phyloP scores from a whole-genome alignment of 2,329 filamentous ascomycete genomes.

The Albifimbria verrucaria region DNA sequence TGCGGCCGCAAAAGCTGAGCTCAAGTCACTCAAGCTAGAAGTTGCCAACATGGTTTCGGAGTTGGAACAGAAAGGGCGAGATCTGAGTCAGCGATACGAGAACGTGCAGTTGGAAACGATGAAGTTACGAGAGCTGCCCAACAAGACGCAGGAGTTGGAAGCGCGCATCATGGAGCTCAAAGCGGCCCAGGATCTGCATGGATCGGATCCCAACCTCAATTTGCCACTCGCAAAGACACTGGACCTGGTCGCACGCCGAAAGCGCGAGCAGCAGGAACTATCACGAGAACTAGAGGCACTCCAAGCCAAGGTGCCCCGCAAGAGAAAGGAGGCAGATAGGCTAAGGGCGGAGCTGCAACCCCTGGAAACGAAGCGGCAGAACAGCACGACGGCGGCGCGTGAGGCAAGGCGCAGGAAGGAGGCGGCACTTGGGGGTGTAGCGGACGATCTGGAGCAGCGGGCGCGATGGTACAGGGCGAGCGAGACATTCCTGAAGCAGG shows the following conservation, averaged over 20 bases:
- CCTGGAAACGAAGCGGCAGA: conserved; percentile 64
- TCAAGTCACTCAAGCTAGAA: conserved; percentile 78
- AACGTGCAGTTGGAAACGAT: conserved; percentile 45
- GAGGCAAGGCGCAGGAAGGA: conserved; percentile 70
- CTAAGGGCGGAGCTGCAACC: conserved; percentile 65
- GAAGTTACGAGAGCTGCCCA: conserved; percentile 49
- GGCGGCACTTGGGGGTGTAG: conserved; percentile 59
- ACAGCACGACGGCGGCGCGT: conserved; percentile 62
- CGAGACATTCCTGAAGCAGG: conserved; percentile 60
- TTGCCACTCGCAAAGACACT: conserved; percentile 57
- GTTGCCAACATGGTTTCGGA: conserved; percentile 70
- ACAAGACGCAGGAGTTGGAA: conserved; percentile 46
- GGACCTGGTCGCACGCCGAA: conserved; percentile 47
- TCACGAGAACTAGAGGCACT: conserved; percentile 63
- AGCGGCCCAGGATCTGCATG: conserved; percentile 30
- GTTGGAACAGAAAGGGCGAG: conserved; percentile 62
- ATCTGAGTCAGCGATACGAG: conserved; percentile 55
- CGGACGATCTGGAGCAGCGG: conserved; percentile 72
- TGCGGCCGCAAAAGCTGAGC: conserved; percentile 66
- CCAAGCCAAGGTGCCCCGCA: conserved; percentile 60
- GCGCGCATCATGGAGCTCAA: conserved; percentile 43
- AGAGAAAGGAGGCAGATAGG: conserved; percentile 64
- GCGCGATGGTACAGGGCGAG: conserved; percentile 72
- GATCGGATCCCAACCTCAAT: conserved; percentile 42
- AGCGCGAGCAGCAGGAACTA: conserved; percentile 51